These are phyloP conservation scores for Neonothopanus nambi DNA, from an alignment of 1,284 basidiomycete species.

Conservation along the genomic window DNA sequence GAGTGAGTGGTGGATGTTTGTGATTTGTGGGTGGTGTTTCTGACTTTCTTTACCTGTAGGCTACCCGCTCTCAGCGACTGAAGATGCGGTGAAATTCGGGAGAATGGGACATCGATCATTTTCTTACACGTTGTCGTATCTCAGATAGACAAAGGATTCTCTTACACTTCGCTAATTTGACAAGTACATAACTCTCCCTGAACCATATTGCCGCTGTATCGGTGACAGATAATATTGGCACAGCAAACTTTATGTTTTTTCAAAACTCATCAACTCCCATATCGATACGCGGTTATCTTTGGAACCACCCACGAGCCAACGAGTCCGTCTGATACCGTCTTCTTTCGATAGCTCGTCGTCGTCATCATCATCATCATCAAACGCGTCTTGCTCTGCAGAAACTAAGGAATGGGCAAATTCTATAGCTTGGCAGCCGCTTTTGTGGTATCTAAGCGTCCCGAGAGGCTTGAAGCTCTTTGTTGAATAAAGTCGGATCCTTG, in stretches of 20 bases:
- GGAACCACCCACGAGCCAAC: conserved; percentile 74
- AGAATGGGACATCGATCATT: conserved; percentile 11
- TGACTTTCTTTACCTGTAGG: conserved; percentile 25
- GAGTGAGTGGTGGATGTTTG: conserved; percentile 35
- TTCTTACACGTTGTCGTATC: conserved; percentile 3
- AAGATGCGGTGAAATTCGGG: conserved; percentile 39
- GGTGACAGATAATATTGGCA: too few species aligned
- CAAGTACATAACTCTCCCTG: too few species aligned
- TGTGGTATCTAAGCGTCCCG: conserved; percentile 80
- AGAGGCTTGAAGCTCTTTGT: conserved; percentile 75
- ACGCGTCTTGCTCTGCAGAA: conserved; percentile 7
- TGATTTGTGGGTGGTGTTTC: background rate
- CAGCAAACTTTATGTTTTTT: conserved; percentile 24
- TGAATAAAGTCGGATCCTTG: conserved; percentile 77
- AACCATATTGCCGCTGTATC: too few species aligned
- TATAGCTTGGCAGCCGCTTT: conserved; percentile 68
- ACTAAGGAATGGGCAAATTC: conserved; percentile 54
- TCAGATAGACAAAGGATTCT: too few species aligned
- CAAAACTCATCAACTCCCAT: conserved; percentile 78
- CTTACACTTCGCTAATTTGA: too few species aligned
- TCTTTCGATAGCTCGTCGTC: conserved; percentile 49
- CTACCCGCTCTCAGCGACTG: conserved; percentile 42
- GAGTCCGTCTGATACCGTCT: conserved; percentile 52
- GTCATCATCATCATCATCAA: conserved; percentile 47
- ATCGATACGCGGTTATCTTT: conserved; percentile 77